A percentile compares a stretch with the other conserved stretches of the same genome.
These are phyloP conservation scores for Vanrija humicola DNA, from an alignment of 1,284 basidiomycete genomes.

Conservation along the genomic window DNA sequence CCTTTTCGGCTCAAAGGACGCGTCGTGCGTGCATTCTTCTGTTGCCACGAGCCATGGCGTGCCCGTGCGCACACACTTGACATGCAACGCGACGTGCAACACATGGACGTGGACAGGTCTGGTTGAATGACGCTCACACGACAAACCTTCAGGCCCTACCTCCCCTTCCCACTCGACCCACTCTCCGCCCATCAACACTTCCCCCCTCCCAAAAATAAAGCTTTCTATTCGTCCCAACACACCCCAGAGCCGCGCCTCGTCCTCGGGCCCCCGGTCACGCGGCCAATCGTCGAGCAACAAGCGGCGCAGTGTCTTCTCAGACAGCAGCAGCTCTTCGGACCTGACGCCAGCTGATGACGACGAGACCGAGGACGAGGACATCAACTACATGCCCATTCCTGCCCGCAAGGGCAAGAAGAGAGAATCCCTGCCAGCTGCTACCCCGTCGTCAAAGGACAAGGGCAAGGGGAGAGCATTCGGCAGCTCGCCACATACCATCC, in stretches of 20 bases:
- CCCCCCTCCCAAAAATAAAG: conserved; percentile 19
- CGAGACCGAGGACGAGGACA: conserved; percentile 12
- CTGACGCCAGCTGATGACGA: conserved; percentile 22
- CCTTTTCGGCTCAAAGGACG: background rate
- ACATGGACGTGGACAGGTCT: too few species aligned
- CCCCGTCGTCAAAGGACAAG: conserved; percentile 1
- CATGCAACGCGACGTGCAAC: too few species aligned
- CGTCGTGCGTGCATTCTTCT: background rate
- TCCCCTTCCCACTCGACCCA: conserved; percentile 16
- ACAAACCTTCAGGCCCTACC: conserved; percentile 16
- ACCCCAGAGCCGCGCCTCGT: conserved; percentile 2
- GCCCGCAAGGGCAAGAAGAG: conserved; percentile 12
- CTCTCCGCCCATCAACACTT: conserved; percentile 9
- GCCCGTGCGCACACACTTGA: too few species aligned
- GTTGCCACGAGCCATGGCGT: background rate
- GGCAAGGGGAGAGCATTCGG: conserved; percentile 6
- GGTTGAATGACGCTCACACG: conserved; percentile 14
- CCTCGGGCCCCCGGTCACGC: conserved; percentile 4
- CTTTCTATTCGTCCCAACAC: conserved; percentile 12
- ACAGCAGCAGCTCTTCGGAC: conserved; percentile 21
- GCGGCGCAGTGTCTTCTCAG: conserved; percentile 6
- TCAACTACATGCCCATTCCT: conserved; percentile 4
- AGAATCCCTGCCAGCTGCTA: conserved; percentile 3
- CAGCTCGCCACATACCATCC: conserved; percentile 5
- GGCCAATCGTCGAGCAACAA: conserved; percentile 4